phyloP scores from a whole-genome alignment of 2,329 filamentous ascomycete genomes.

The Knoxdaviesia proteae region DNA sequence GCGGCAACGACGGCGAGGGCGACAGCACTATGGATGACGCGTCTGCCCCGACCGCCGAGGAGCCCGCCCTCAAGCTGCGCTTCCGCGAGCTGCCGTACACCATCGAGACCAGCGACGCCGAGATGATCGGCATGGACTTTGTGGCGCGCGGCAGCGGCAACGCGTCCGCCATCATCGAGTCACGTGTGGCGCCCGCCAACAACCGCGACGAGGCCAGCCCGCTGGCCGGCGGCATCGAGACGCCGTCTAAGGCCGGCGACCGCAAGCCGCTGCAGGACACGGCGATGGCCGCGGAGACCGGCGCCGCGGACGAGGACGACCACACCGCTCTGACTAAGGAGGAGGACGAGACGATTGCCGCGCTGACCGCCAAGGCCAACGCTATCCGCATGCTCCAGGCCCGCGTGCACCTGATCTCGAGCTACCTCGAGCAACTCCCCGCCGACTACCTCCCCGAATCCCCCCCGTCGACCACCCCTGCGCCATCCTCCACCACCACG shows the following conservation, averaged over 20 bases:
- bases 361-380: slow-evolving; percentile 72
- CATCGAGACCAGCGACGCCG: slow-evolving; percentile 82
- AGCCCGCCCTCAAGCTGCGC: slow-evolving; percentile 37
- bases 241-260: slow-evolving; percentile 11
- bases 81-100: slow-evolving; percentile 74
- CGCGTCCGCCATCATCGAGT: slow-evolving; percentile 36
- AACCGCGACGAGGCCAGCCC: slow-evolving; percentile 8
- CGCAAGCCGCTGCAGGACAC: slow-evolving; percentile 10
- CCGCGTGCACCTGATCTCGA: slow-evolving; percentile 48
- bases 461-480: slow-evolving; percentile 14
- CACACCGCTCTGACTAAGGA: slow-evolving; percentile 26
- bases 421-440: slow-evolving; percentile 59
- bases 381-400: slow-evolving; percentile 83
- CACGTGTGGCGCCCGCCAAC: slow-evolving; percentile 9
- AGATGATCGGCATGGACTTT: slow-evolving; percentile 95
- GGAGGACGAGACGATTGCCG: slow-evolving; percentile 39
- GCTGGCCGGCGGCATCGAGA: background rate
- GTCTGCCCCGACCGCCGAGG: slow-evolving; percentile 20
- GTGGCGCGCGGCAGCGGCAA: slow-evolving; percentile 71
- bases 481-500: slow-evolving; percentile 11
- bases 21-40: slow-evolving; percentile 55
- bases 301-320: slow-evolving; percentile 13
- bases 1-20: slow-evolving; percentile 24
- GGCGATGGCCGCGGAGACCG: slow-evolving; percentile 10
- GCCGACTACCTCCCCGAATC: slow-evolving; percentile 33